Evolutionary conservation across 768 basidiomycete species (phyloP).

Genomic region (Amyloporia xantha): DNA sequence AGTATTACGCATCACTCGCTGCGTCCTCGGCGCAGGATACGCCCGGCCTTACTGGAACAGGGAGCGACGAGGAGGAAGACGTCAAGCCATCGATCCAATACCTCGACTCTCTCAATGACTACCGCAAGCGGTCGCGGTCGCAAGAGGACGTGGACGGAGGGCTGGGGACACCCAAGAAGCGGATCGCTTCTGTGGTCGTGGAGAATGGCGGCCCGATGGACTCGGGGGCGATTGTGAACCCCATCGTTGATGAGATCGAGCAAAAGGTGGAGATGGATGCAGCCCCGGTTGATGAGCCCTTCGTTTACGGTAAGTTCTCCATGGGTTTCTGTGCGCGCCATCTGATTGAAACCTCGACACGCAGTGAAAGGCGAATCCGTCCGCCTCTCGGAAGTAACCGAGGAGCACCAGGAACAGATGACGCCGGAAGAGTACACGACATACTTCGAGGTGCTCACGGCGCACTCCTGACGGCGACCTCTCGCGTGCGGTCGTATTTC

Average conservation of each 20-base stretch:
- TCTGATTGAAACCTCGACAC: background rate
- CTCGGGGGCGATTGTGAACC: no score
- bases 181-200: no score
- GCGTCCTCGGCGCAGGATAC: slow-evolving; percentile 61
- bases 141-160: slow-evolving; percentile 33
- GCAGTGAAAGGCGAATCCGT: slow-evolving; percentile 72
- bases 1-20: slow-evolving; percentile 75
- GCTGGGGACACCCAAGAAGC: slow-evolving; percentile 13
- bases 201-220: slow-evolving; percentile 26
- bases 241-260: no score
- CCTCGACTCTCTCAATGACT: slow-evolving; percentile 63
- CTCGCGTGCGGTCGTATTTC: background rate
- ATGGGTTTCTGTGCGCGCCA: slow-evolving; percentile 3
- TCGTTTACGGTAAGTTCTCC: slow-evolving; percentile 52
- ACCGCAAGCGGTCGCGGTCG: slow-evolving; percentile 69
- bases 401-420: slow-evolving; percentile 91
- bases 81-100: slow-evolving; percentile 60
- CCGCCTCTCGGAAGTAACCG: slow-evolving; percentile 75
- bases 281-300: slow-evolving; percentile 43
- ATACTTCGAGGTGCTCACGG: slow-evolving; percentile 52
- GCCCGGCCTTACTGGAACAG: slow-evolving; percentile 44
- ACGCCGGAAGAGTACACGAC: slow-evolving; percentile 87
- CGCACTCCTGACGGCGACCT: background rate
- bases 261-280: slow-evolving; percentile 4
- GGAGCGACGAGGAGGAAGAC: slow-evolving; percentile 65